These are phyloP conservation scores for Russula sp. DNA, from an alignment of 768 basidiomycete genomes.

Conservation along the genomic window DNA sequence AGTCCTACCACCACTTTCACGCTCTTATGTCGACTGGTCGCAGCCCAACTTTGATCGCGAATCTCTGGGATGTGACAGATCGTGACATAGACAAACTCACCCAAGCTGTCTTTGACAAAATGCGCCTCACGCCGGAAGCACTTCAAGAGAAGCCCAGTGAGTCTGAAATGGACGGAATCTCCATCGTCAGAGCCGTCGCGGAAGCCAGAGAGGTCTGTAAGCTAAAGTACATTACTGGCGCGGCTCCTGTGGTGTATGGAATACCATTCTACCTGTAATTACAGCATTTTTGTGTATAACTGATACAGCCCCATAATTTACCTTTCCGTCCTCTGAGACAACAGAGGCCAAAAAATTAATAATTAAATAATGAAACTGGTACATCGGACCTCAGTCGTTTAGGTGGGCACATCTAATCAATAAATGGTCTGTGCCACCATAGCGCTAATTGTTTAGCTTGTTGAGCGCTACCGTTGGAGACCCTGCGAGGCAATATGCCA, in stretches of 20 bases:
- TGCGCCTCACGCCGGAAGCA: slow-evolving; percentile 40
- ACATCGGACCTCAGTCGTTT: too few species aligned
- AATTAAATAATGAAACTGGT: neutral
- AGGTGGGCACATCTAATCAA: too few species aligned
- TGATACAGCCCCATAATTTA: neutral
- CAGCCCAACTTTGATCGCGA: slow-evolving; percentile 84
- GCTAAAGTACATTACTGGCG: slow-evolving; percentile 88
- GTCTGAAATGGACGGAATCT: slow-evolving; percentile 28
- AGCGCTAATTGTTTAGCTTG: too few species aligned
- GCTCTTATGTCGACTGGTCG: neutral
- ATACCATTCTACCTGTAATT: slow-evolving; percentile 78
- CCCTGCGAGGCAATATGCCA: slow-evolving; percentile 5
- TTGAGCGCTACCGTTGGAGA: neutral
- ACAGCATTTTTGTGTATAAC: neutral
- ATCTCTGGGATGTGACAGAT: slow-evolving; percentile 98
- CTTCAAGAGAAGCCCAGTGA: slow-evolving; percentile 24
- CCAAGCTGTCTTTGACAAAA: slow-evolving; percentile 68
- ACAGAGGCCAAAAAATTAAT: neutral
- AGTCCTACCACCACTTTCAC: neutral
- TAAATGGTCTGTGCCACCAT: too few species aligned
- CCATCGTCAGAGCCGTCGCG: slow-evolving; percentile 72
- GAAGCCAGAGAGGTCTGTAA: slow-evolving; percentile 76
- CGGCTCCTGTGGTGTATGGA: slow-evolving; percentile 91
- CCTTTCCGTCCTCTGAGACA: neutral
- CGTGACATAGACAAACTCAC: slow-evolving; percentile 93